Evolutionary conservation across 1,284 basidiomycete genomes (phyloP).

Genomic region (Leucoagaricus sp.): DNA sequence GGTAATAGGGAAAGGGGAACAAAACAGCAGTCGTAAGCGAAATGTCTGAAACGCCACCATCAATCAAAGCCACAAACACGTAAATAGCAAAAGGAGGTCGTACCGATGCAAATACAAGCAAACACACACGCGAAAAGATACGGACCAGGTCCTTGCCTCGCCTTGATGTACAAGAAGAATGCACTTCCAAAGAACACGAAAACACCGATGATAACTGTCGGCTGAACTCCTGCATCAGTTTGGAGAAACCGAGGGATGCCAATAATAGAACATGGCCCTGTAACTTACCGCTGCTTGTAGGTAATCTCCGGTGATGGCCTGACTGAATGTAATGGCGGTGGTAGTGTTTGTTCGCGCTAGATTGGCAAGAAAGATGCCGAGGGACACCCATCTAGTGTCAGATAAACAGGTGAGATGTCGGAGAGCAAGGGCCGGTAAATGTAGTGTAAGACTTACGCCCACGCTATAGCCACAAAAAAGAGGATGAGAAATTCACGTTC

Average conservation of each 20-base stretch:
- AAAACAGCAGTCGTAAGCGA: conserved; percentile 59
- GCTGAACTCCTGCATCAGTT: conserved; percentile 31
- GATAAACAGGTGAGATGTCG: conserved; percentile 6
- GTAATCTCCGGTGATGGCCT: conserved; percentile 52
- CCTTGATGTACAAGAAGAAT: conserved; percentile 66
- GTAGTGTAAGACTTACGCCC: conserved; percentile 55
- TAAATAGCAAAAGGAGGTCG: conserved; percentile 18
- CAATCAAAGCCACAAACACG: background rate
- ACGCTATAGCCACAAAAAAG: conserved; percentile 49
- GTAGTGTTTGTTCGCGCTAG: conserved; percentile 53
- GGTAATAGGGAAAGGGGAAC: conserved; percentile 70
- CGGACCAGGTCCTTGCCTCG: conserved; percentile 64
- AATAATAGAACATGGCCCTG: no score
- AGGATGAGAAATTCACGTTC: conserved; percentile 72
- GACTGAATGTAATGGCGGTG: conserved; percentile 36
- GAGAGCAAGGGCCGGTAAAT: background rate
- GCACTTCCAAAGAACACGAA: conserved; percentile 69
- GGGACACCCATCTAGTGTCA: conserved; percentile 58
- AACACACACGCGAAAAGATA: conserved; percentile 62
- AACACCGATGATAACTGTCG: conserved; percentile 60
- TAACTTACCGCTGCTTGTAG: conserved; percentile 57
- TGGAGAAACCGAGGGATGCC: background rate
- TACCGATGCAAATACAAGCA: conserved; percentile 57
- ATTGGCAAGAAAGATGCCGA: conserved; percentile 67
- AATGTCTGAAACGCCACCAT: conserved; percentile 47